Percentiles rank a stretch among this genome's conserved stretches.
These are phyloP conservation scores for Fusarium robinianum DNA, from an alignment of 2,329 filamentous ascomycete genomes.

Conservation along the genomic window DNA sequence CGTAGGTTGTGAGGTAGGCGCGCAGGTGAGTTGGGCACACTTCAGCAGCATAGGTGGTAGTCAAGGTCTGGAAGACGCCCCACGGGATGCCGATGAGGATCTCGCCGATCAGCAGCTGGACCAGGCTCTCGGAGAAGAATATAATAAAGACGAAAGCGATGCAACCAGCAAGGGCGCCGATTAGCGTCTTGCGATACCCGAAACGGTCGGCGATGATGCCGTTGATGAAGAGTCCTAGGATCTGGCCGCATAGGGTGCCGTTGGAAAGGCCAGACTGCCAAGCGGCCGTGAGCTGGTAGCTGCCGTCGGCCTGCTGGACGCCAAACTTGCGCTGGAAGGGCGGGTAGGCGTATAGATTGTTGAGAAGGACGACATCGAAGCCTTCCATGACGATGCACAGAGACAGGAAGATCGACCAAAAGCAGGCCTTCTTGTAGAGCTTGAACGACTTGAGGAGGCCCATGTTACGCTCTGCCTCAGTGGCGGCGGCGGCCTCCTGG, in stretches of 20 bases:
- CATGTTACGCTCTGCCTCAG: slow-evolving; percentile 43
- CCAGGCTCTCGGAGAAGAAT: slow-evolving; percentile 51
- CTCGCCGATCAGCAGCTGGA: slow-evolving; percentile 50
- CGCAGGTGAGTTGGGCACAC: slow-evolving; percentile 51
- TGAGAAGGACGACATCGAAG: slow-evolving; percentile 48
- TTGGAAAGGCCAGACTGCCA: slow-evolving; percentile 60
- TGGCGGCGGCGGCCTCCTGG: slow-evolving; percentile 36
- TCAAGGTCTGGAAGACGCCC: slow-evolving; percentile 53
- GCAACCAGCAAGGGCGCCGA: slow-evolving; percentile 47
- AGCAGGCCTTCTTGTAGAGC: slow-evolving; percentile 45
- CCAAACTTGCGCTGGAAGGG: slow-evolving; percentile 49
- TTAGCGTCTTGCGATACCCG: slow-evolving; percentile 54
- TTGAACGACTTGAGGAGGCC: slow-evolving; percentile 43
- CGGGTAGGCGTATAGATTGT: slow-evolving; percentile 48
- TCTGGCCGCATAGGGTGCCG: slow-evolving; percentile 52
- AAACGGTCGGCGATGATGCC: slow-evolving; percentile 53
- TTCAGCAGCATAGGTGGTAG: slow-evolving; percentile 54
- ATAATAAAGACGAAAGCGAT: slow-evolving; percentile 53
- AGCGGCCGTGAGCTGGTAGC: slow-evolving; percentile 52
- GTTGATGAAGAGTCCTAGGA: slow-evolving; percentile 55
- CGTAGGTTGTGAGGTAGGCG: slow-evolving; percentile 54
- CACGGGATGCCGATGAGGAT: slow-evolving; percentile 54
- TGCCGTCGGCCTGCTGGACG: slow-evolving; percentile 39
- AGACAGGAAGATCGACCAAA: slow-evolving; percentile 46
- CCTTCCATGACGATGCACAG: slow-evolving; percentile 47